Evolutionary conservation across 2,329 filamentous ascomycete genomes (phyloP), one percentile per base, ranked within the genome.

Genomic region (Podosphaera aphanis): DNA sequence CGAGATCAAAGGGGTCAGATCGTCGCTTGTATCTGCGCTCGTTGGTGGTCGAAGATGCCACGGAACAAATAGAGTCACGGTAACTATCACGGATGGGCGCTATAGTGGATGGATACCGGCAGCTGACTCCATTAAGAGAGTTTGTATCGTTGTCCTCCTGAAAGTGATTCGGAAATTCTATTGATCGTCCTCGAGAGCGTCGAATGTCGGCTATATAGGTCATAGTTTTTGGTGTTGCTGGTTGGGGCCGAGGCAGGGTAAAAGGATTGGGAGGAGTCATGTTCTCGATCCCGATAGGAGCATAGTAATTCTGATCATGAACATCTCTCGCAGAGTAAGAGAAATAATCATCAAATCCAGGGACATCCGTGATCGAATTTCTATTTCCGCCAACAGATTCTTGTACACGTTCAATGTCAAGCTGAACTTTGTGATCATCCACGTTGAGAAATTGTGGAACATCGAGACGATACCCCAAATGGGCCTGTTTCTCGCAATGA

Each of bases 1-100:
- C 74, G n/a, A 78, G 63, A 51, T 79, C 74, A 53, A 78, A 78
- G 1, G 73, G 74, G 51, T 78, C 73, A 1, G 73, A 76, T 39
- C 73, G 70, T 56, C 74, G 73, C 54, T 72, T 73, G 53, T 68
- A 69, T 46, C 68, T 66, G 15, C 63, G 60, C 5, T 61, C 64
- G 39, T 63, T 64, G 8, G 16, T 44, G n/a, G n/a, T 38, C 39
- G 67, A 63, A 0, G 55, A 55, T 44, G 53, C 52, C 31, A 54
- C 51, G 1, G 63, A 63, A 52, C 66, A 66, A 45, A 64, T 49
- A 15, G 64, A 64, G 43, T 60, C 61, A 51, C 55, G 53, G 50
- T 58, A 60, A 50, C 50, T 57, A 47, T 59, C 57, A 45, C 56
- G 40, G 56, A 53, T 47, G 48, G 56, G 45, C 50, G 52, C 54